Evolutionary conservation across 169 alveolate genomes (phyloP), one percentile per base, ranked within the genome.

Genomic region (Babesia divergens): DNA sequence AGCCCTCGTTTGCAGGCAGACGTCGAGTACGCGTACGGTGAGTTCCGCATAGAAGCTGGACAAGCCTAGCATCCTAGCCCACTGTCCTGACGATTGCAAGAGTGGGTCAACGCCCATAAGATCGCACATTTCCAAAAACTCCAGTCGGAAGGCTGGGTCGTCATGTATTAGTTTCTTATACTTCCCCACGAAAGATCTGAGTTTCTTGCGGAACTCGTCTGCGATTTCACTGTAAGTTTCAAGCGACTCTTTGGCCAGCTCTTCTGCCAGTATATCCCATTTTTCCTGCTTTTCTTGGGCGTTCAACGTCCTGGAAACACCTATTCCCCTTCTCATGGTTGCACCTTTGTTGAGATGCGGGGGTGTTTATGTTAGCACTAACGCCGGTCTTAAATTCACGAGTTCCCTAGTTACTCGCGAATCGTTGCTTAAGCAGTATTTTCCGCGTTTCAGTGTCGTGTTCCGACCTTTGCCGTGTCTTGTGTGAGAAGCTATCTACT

Each of bases 41-140:
- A 76, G 22, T 29, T 32, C 76, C 1, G 56, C 34, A 43, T 54
- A 71, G 56, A 40, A 60, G 8, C 26, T 14, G 11, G 64, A 47
- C 7, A 71, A 44, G 9, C 74, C 74, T 0, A 71, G 55, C 6
- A 20, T n/a, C 18, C 37, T 54, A 49, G 66, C 31, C n/a, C 70
- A 44, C 5, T 22, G 5, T 24, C 38, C 28, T 11, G 8, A 47
- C 1, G 59, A 51, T 59, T 18, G 26, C 8, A 31, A 22, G 22
- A 76, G 74, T 16, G 72, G 74, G 49, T 76, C 85, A 16, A 76
- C 49, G 1, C 64, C 74, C 35, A 76, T 16, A n/a, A 62, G 11
- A 46, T 66, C 71, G 31, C 80, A 62, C 65, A 76, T 42, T 24
- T 76, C 85, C 32, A 76, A 40, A 35, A 76, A 76, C 56, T 76